Evolutionary conservation across 805 yeast genomes (phyloP).

Genomic region (Wickerhamiella nectarea): DNA sequence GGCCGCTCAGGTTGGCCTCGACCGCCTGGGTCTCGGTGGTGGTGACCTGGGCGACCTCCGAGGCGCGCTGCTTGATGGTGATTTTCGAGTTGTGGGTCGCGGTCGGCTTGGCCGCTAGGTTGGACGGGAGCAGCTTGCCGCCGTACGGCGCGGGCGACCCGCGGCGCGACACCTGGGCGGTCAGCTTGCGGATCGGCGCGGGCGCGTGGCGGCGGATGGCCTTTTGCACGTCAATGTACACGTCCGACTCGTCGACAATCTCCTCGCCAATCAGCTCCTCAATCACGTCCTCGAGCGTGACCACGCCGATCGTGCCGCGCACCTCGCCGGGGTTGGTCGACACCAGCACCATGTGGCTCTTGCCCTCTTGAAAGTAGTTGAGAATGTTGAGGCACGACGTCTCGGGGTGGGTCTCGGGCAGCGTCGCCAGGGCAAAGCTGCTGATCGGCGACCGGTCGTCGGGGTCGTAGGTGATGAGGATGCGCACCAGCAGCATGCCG

Average conservation of each 20-base stretch:
- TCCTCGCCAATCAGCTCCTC: constrained; percentile 97
- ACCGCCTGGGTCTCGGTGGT: constrained; percentile 17
- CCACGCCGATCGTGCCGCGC: constrained; percentile 76
- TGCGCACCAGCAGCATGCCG: constrained; percentile 89
- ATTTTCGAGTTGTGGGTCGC: constrained; percentile 50
- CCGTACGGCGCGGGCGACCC: constrained; percentile 7
- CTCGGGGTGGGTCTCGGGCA: constrained; percentile 85
- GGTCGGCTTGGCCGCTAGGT: constrained; percentile 56
- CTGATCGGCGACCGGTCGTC: constrained; percentile 90
- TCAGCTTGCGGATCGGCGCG: constrained; percentile 24
- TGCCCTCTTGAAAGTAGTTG: constrained; percentile 95
- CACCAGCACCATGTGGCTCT: constrained; percentile 92
- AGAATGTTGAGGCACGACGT: constrained; percentile 88
- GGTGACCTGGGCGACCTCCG: constrained; percentile 7
- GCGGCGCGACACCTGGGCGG: constrained; percentile 5
- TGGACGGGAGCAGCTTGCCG: constrained; percentile 23
- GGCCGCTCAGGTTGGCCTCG: constrained; percentile 9
- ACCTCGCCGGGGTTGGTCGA: constrained; percentile 70
- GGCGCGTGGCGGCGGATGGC: constrained; percentile 48
- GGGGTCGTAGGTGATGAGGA: constrained; percentile 88
- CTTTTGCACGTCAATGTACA: constrained; percentile 77
- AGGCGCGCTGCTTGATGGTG: constrained; percentile 39
- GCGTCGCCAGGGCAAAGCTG: constrained; percentile 84
- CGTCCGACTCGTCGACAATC: constrained; percentile 92
- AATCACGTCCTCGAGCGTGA: constrained; percentile 93